phyloP scores from a whole-genome alignment of 208 protist species.

The Leishmania lainsoni region DNA sequence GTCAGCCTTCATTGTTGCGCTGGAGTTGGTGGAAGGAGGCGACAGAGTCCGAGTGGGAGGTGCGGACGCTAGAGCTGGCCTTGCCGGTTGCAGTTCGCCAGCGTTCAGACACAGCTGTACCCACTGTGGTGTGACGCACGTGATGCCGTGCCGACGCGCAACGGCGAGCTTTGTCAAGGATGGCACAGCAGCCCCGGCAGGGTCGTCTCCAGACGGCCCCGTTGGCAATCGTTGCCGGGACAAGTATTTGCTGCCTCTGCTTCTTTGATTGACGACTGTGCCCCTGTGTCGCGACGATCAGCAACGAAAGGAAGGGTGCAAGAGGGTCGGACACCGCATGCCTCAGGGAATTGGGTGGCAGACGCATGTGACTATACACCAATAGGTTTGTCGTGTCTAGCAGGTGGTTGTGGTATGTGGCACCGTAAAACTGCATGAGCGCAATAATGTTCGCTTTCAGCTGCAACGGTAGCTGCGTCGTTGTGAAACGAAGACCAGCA shows the following conservation, averaged over 20 bases:
- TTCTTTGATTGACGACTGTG: background rate
- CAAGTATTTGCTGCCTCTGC: background rate
- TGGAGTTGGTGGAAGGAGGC: background rate
- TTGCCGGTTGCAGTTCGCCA: conserved; percentile 17
- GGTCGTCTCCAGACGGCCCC: background rate
- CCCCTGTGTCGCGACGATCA: background rate
- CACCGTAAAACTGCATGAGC: conserved; percentile 70
- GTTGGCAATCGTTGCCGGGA: background rate
- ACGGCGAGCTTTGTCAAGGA: conserved; percentile 34
- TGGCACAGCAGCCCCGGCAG: background rate
- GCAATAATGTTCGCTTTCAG: conserved; percentile 71
- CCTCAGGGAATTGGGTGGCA: background rate
- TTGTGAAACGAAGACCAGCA: conserved; percentile 61
- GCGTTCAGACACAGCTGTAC: conserved; percentile 55
- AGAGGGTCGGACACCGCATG: background rate
- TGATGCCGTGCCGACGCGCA: conserved; percentile 31
- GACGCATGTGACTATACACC: conserved; percentile 37
- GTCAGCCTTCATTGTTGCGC: background rate
- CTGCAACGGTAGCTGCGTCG: conserved; percentile 45
- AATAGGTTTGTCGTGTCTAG: conserved; percentile 55
- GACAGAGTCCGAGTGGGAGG: background rate
- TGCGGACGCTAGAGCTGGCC: background rate
- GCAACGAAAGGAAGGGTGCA: background rate
- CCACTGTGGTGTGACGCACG: conserved; percentile 62
- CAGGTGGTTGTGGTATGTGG: conserved; percentile 61